phyloP scores from a whole-genome alignment of 768 basidiomycete genomes.

The Mycena maculata region DNA sequence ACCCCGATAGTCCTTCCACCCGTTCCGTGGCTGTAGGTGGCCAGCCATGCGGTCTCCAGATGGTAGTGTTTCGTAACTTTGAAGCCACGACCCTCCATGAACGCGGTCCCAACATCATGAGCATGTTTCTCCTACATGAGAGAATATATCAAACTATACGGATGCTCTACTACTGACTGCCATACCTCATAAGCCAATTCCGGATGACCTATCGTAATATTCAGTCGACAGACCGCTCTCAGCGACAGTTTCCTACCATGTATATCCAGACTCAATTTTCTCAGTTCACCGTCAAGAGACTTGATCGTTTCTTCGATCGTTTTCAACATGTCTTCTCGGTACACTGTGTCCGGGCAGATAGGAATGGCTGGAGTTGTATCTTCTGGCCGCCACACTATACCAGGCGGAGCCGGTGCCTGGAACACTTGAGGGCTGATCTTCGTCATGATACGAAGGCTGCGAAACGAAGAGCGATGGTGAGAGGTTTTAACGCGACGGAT shows the following conservation, averaged over 20 bases:
- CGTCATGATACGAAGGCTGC: slow-evolving; percentile 11
- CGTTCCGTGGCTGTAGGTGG: slow-evolving; percentile 69
- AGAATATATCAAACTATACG: too few species aligned
- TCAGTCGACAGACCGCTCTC: background rate
- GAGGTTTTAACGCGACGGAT: background rate
- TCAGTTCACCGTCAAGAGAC: slow-evolving; percentile 64
- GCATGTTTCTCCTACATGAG: slow-evolving; percentile 66
- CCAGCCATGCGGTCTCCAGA: slow-evolving; percentile 82
- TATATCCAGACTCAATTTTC: slow-evolving; percentile 75
- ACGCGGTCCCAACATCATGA: slow-evolving; percentile 75
- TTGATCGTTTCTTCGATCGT: slow-evolving; percentile 69
- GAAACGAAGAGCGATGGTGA: too few species aligned
- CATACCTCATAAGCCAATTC: slow-evolving; percentile 67
- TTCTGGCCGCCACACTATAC: slow-evolving; percentile 31
- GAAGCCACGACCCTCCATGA: slow-evolving; percentile 76
- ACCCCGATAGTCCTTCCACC: slow-evolving; percentile 81
- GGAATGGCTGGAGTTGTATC: slow-evolving; percentile 40
- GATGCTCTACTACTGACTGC: too few species aligned
- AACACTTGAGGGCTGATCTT: background rate
- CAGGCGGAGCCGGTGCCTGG: slow-evolving; percentile 3
- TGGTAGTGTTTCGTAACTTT: slow-evolving; percentile 69
- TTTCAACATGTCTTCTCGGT: slow-evolving; percentile 67
- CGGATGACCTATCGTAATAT: slow-evolving; percentile 64
- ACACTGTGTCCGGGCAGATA: slow-evolving; percentile 45
- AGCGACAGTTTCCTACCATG: slow-evolving; percentile 59